Percentiles rank a stretch among this genome's conserved stretches.
phyloP scores from a whole-genome alignment of 108 stramenopile species.

The Nitzschia palea region DNA sequence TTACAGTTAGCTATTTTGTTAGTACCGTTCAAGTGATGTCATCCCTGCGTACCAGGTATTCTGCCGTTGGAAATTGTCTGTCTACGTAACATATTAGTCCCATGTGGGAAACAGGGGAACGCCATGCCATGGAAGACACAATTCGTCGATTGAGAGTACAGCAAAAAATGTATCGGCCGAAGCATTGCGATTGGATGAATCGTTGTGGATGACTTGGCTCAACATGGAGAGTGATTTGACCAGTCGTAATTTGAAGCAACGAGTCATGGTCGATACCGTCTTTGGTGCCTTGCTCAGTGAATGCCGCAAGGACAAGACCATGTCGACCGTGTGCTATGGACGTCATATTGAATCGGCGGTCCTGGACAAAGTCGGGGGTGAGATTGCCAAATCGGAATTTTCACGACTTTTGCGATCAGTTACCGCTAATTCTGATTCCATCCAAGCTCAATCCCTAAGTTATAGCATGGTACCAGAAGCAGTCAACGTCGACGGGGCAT shows the following conservation, averaged over 20 bases:
- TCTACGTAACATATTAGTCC: too few relatives aligned
- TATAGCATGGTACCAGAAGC: slow-evolving; percentile 22
- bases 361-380: slow-evolving; percentile 19
- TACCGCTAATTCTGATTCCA: slow-evolving; percentile 13
- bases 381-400: slow-evolving; percentile 15
- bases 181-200: slow-evolving; percentile 16
- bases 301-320: slow-evolving; percentile 27
- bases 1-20: too few relatives aligned
- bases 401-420: slow-evolving; percentile 25
- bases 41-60: too few relatives aligned
- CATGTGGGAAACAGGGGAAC: too few relatives aligned
- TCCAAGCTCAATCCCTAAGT: slow-evolving; percentile 27
- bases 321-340: slow-evolving; percentile 28
- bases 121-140: slow-evolving; percentile 26
- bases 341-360: slow-evolving; percentile 29
- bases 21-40: too few relatives aligned
- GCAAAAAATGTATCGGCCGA: slow-evolving; percentile 37
- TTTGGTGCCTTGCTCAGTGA: slow-evolving; percentile 39
- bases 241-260: slow-evolving; percentile 6
- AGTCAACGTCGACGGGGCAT: too few relatives aligned
- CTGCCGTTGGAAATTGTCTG: too few relatives aligned
- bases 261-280: slow-evolving; percentile 13
- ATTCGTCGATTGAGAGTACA: not conserved
- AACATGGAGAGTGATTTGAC: slow-evolving; percentile 4
- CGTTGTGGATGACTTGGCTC: slow-evolving; percentile 27